These are phyloP conservation scores for Trypanosoma brucei DNA, from an alignment of 208 protist genomes.

Conservation along the genomic window DNA sequence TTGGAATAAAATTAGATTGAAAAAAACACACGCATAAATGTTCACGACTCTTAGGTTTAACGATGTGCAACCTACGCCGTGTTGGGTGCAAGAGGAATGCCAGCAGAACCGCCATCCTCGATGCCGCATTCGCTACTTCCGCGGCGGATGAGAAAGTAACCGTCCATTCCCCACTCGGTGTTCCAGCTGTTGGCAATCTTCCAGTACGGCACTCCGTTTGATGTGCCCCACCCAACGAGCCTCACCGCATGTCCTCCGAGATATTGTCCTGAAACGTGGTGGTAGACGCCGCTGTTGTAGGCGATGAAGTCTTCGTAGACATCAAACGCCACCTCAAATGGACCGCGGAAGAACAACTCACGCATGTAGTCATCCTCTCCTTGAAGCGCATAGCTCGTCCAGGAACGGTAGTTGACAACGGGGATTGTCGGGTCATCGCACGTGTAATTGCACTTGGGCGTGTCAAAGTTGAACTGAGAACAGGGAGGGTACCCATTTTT, in stretches of 20 bases:
- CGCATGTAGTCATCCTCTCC: slow-evolving; percentile 67
- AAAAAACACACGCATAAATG: too few species aligned
- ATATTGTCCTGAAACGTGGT: slow-evolving; percentile 48
- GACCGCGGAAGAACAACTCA: slow-evolving; percentile 83
- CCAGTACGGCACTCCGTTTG: slow-evolving; percentile 82
- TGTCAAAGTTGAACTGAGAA: slow-evolving; percentile 59
- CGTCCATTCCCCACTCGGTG: slow-evolving; percentile 80
- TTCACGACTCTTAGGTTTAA: too few species aligned
- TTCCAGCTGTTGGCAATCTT: slow-evolving; percentile 91
- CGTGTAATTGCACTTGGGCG: slow-evolving; percentile 68
- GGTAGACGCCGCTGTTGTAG: slow-evolving; percentile 91
- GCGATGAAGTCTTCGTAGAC: slow-evolving; percentile 88
- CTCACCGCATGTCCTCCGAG: slow-evolving; percentile 86
- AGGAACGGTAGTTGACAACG: slow-evolving; percentile 49
- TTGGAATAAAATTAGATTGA: too few species aligned
- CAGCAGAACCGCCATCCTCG: slow-evolving; percentile 52
- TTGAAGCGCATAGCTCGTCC: slow-evolving; percentile 36
- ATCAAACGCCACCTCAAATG: slow-evolving; percentile 83
- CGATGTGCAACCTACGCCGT: neutral
- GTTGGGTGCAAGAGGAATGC: slow-evolving; percentile 17
- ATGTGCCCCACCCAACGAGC: slow-evolving; percentile 83
- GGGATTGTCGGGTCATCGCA: slow-evolving; percentile 30
- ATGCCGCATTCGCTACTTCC: slow-evolving; percentile 82
- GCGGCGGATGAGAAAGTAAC: slow-evolving; percentile 77
- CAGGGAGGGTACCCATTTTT: slow-evolving; percentile 55